Evolutionary conservation across 768 basidiomycete genomes (phyloP).

Genomic region (Trametes sanguinea): DNA sequence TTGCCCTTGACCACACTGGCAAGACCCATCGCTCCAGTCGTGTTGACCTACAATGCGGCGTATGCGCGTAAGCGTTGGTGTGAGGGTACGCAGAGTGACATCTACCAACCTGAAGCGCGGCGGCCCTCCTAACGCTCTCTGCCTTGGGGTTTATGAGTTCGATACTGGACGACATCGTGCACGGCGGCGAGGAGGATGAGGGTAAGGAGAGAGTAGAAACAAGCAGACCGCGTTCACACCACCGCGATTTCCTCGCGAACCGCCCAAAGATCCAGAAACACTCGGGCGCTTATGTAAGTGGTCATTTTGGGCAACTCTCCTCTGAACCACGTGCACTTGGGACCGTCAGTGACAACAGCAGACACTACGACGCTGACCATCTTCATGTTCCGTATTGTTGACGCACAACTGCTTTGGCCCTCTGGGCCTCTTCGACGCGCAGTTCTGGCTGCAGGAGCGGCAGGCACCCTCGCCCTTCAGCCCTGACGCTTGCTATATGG

Average conservation of each 20-base stretch:
- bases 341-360: too few relatives aligned
- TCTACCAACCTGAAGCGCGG: constrained; percentile 80
- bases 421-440: too few relatives aligned
- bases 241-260: too few relatives aligned
- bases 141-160: constrained; percentile 97
- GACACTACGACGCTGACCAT: too few relatives aligned
- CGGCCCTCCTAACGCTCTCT: constrained; percentile 87
- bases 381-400: too few relatives aligned
- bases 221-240: background rate
- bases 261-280: constrained; percentile 5
- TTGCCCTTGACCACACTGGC: constrained; percentile 97
- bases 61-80: constrained; percentile 19
- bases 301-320: too few relatives aligned
- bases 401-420: too few relatives aligned
- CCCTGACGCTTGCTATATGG: too few relatives aligned
- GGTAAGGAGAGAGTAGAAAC: background rate
- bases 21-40: constrained; percentile 93
- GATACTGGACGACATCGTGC: constrained; percentile 59
- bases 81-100: background rate
- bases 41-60: constrained; percentile 68
- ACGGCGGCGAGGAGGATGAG: background rate
- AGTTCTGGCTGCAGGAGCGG: too few relatives aligned
- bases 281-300: background rate
- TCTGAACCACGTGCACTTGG: too few relatives aligned
- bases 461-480: too few relatives aligned